These are phyloP conservation scores for Nannochloropsis gaditana DNA, from an alignment of 108 stramenopile species.

Conservation along the genomic window DNA sequence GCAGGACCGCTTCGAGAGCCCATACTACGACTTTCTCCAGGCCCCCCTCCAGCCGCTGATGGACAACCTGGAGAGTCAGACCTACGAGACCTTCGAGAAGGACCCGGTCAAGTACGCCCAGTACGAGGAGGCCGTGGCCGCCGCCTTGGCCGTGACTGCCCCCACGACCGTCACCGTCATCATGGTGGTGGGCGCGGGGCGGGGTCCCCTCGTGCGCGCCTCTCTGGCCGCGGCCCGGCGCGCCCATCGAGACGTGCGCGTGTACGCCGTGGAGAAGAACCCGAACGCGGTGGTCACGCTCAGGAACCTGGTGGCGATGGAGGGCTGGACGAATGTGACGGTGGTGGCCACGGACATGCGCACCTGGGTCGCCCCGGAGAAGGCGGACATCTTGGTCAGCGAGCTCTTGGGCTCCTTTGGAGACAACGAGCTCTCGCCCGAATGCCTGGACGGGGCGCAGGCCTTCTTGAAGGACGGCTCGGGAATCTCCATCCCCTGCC, in stretches of 20 bases:
- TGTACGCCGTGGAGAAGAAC: constrained; percentile 64
- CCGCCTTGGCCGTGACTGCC: constrained; percentile 5
- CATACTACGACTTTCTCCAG: constrained; percentile 78
- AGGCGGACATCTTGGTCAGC: constrained; percentile 83
- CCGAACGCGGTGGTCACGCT: constrained; percentile 92
- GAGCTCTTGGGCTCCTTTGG: constrained; percentile 95
- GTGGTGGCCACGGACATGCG: constrained; percentile 90
- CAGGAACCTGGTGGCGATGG: constrained; percentile 59
- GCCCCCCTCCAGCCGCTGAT: constrained; percentile 88
- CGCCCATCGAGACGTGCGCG: constrained; percentile 52
- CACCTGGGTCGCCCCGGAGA: constrained; percentile 48
- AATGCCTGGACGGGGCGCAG: constrained; percentile 90
- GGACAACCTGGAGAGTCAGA: constrained; percentile 93
- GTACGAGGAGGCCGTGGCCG: constrained; percentile 73
- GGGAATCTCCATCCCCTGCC: constrained; percentile 53
- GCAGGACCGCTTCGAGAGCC: constrained; percentile 62
- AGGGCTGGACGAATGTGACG: constrained; percentile 71
- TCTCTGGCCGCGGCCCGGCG: constrained; percentile 60
- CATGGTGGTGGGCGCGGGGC: constrained; percentile 91
- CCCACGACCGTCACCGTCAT: constrained; percentile 53
- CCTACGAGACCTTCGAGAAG: constrained; percentile 93
- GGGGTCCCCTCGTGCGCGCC: constrained; percentile 84
- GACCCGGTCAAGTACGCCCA: constrained; percentile 91
- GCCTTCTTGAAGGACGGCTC: constrained; percentile 63
- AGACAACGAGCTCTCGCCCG: constrained; percentile 95